Evolutionary conservation across 805 yeast genomes (phyloP), one percentile per base, ranked within the genome.

Genomic region (Metschnikowia aberdeeniae): DNA sequence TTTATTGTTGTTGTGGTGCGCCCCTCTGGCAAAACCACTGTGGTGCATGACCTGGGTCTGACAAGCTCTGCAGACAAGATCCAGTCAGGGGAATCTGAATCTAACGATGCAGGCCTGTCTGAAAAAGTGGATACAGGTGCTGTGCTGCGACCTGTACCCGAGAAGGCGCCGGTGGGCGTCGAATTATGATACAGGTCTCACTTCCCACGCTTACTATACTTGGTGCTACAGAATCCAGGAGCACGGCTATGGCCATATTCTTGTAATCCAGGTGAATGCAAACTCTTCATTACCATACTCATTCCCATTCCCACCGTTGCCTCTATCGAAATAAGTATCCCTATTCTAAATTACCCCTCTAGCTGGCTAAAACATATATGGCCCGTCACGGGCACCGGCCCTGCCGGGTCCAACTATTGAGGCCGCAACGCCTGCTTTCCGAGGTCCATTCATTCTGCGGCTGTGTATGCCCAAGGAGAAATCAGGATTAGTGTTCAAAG

Each of bases 1-100:
- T 68, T 89, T 36, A 76, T 89, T 52, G 61, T 89, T 12, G 79
- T 90, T 3, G 65, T 89, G 52, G 74, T 87, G 47, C 85, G 82
- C 56, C 90, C 90, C 0, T 66, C 60, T 35, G 59, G 66, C 1
- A 51, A 54, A 13, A 63, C 66, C 11, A 60, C 51, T 19, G 49
- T 55, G 13, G 58, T 62, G 5, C 61, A 59, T n/a, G 54, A 41
- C 8, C 26, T 22, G 26, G 26, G 26, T 6, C 26, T 22, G 26
- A 22, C 6, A 7, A 22, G 26, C 38, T 52, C 55, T 8, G 41
- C 40, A 3, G 34, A 14, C 6, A 34, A 20, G 9, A 13, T n/a
- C 13, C 19, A 17, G 20, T 17, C 29, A 29, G 22, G 8, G 29
- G 26, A 22, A 22, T 3, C 26, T 22, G 26, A 22, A 6, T 22